Evolutionary conservation across 192 early-diverging fungal genomes (phyloP).

Genomic region (Diversispora eburnea): DNA sequence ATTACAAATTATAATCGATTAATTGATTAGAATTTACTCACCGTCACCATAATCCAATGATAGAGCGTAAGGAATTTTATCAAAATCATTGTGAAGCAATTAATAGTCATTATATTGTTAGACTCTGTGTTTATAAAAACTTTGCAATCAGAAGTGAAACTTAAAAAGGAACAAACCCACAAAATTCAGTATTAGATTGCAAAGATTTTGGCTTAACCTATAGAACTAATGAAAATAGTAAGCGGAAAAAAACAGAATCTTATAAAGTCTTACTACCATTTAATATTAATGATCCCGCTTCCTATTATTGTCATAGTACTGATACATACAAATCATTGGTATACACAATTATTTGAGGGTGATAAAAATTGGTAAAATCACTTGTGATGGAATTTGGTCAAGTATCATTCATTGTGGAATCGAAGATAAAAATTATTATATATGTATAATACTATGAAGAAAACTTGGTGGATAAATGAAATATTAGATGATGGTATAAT

Average conservation of each 20-base stretch:
- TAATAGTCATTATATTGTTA: no score
- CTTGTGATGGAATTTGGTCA: neutral
- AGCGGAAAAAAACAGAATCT: neutral
- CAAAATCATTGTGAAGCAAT: no score
- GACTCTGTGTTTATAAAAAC: no score
- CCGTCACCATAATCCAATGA: no score
- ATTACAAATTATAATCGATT: no score
- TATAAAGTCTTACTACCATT: neutral
- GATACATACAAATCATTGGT: neutral
- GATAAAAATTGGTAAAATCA: neutral
- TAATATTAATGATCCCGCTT: neutral
- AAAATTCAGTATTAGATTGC: no score
- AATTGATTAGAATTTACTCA: no score
- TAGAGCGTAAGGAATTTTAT: no score
- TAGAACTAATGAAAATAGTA: no score
- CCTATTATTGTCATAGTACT: conserved; percentile 4
- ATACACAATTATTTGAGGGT: conserved; percentile 1
- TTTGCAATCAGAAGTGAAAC: no score
- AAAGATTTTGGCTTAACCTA: no score
- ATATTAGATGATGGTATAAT: neutral
- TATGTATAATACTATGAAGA: neutral
- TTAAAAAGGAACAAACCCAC: no score
- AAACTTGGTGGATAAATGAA: neutral
- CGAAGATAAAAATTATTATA: conserved; percentile 2
- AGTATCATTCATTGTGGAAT: neutral